Conservation (phyloP, 2,329 filamentous ascomycete species). For the Monilinia fructicola region DNA sequence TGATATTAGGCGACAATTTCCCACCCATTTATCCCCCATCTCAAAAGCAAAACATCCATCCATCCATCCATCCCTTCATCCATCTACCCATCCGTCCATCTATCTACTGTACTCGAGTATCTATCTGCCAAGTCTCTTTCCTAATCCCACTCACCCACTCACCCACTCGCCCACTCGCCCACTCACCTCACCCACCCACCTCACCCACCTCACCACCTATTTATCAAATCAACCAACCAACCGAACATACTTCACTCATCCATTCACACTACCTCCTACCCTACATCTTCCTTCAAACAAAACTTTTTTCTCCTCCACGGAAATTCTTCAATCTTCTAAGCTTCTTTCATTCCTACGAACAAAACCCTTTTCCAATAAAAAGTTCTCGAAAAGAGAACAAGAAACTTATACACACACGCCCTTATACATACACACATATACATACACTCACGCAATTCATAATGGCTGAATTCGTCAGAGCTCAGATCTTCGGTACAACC, state of each 20-base stretch:
- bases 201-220: too few relatives aligned
- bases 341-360: not conserved
- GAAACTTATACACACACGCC: too few relatives aligned
- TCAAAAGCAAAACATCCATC: too few relatives aligned
- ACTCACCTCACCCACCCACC: too few relatives aligned
- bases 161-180: too few relatives aligned
- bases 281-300: not conserved
- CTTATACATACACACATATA: too few relatives aligned
- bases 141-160: not conserved
- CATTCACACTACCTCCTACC: not conserved
- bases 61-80: not conserved
- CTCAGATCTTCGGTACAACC: constrained; percentile 98
- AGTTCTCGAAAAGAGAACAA: constrained; percentile 5
- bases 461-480: constrained; percentile 99
- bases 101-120: too few relatives aligned
- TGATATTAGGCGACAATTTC: constrained; percentile 17
- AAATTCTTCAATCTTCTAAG: not conserved
- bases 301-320: not conserved
- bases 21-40: not conserved
- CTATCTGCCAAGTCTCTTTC: too few relatives aligned
- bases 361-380: too few relatives aligned
- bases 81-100: not conserved
- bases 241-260: not conserved
- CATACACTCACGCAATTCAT: constrained; percentile 42
- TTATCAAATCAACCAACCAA: not conserved